Conservation (phyloP, 2,329 filamentous ascomycete genomes). For the Pseudogymnoascus sp. region DNA sequence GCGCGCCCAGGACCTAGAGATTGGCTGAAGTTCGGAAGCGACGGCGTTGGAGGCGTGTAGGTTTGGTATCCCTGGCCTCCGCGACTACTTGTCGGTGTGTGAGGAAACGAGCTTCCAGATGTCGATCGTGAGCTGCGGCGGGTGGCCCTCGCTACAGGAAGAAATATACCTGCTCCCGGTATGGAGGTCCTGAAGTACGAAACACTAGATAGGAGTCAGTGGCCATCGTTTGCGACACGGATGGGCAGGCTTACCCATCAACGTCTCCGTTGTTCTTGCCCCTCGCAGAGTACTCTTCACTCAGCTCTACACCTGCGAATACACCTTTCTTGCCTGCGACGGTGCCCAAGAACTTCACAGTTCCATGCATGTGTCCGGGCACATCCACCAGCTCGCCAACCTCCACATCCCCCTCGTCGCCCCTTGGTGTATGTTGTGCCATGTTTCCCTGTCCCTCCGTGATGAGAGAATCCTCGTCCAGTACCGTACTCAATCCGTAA, state of each 20-base stretch:
- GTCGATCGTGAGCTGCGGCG: constrained; percentile 53
- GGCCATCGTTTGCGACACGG: constrained; percentile 12
- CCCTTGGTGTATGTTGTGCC: constrained; percentile 47
- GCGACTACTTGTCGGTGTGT: constrained; percentile 57
- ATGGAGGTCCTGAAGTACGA: constrained; percentile 75
- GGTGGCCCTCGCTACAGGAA: constrained; percentile 73
- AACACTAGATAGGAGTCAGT: constrained; percentile 36
- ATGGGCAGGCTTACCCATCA: constrained; percentile 60
- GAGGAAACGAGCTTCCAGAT: constrained; percentile 46
- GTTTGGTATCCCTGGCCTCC: constrained; percentile 41
- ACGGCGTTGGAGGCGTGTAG: constrained; percentile 56
- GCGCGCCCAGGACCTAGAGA: constrained; percentile 67
- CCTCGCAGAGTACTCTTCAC: constrained; percentile 66
- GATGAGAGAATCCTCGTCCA: constrained; percentile 33
- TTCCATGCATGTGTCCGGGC: constrained; percentile 85
- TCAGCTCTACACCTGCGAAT: constrained; percentile 88
- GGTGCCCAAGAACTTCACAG: constrained; percentile 77
- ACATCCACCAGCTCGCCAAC: constrained; percentile 85
- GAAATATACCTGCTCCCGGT: constrained; percentile 83
- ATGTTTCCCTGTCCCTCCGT: constrained; percentile 32
- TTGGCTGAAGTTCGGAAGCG: constrained; percentile 74
- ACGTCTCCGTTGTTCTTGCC: constrained; percentile 97
- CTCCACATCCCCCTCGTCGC: constrained; percentile 47
- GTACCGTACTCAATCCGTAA: constrained; percentile 51
- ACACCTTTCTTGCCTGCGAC: constrained; percentile 84